Base-by-base conservation (phyloP, 768 basidiomycete species). In the Leccinum uliginosum region DNA sequence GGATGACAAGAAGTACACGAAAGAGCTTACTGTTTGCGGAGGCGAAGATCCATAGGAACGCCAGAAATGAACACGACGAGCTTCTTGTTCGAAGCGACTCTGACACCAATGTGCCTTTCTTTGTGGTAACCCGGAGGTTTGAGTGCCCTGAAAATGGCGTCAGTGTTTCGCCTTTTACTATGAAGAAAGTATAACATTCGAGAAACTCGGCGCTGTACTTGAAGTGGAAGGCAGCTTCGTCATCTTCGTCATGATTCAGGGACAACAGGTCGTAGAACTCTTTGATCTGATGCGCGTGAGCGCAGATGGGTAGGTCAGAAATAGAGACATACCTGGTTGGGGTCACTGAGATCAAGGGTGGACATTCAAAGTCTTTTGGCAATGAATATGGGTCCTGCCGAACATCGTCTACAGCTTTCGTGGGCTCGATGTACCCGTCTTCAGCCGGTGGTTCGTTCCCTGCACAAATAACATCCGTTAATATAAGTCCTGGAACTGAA, bases 51-150 rank as follows among this genome's bases (percentile, higher is more conserved):
- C 57, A 98, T 78, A 4, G 95, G 94, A 23, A 98, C 84, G 40
- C 93, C 97, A 17, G 92, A 89, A 61, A 99, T 98, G 71, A 98
- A 99, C 2, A 91, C 97, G 19, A 99, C 93, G 1, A 99, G 81
- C 71, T 94, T 98, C 71, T 89, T 89, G 64, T 87, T 97, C 11
- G 90, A 86, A 19, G 84, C 81, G 6, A 96, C 93, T 23, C 97
- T 86, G 19, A 99, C 93, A 30, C 95, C 97, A 55, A 98, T 74
- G 68, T 98, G 95, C 97, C 97, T 98, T 70, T 96, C 92, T 60
- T 86, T 86, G 66, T 83, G 76, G 70, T 94, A 98, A 2, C 93
- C 95, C 24, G 97, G 97, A 29, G 95, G 93, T 62, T 85, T 91
- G 38, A 99, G 77, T 9, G 96, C 96, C 95, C 95, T 97, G 56